These are phyloP conservation scores for Phoma sp. DNA, from an alignment of 2,329 filamentous ascomycete species.

Conservation along the genomic window DNA sequence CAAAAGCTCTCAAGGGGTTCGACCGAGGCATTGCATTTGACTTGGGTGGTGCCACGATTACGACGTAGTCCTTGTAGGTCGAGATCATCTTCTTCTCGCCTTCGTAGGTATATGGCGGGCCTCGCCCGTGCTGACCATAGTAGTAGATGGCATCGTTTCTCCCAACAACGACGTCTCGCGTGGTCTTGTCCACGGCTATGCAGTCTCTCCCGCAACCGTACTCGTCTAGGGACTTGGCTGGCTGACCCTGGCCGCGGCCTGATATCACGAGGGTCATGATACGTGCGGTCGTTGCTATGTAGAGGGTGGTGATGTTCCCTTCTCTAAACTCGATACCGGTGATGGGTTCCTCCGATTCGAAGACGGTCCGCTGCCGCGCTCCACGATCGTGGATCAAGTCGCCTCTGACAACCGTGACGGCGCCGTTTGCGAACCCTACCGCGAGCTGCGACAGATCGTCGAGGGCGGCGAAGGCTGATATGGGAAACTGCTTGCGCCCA, in stretches of 20 bases:
- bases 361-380: conserved; percentile 90
- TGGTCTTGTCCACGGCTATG: conserved; percentile 83
- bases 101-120: conserved; percentile 89
- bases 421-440: conserved; percentile 93
- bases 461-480: conserved; percentile 86
- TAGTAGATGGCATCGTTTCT: conserved; percentile 95
- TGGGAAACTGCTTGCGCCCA: conserved; percentile 90
- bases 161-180: conserved; percentile 87
- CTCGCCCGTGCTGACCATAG: conserved; percentile 83
- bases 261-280: conserved; percentile 88
- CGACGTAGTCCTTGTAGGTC: conserved; percentile 84
- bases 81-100: conserved; percentile 83
- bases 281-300: conserved; percentile 87
- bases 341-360: conserved; percentile 95
- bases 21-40: conserved; percentile 60
- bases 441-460: conserved; percentile 91
- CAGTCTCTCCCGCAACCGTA: conserved; percentile 90
- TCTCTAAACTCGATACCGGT: conserved; percentile 84
- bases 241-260: conserved; percentile 86
- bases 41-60: conserved; percentile 80
- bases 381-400: conserved; percentile 95
- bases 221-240: conserved; percentile 87
- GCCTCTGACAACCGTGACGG: conserved; percentile 90
- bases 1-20: conserved; percentile 74
- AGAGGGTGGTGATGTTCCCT: conserved; percentile 74